Conservation (phyloP, 306 rosid species). For the Gastrolobium villosum region DNA sequence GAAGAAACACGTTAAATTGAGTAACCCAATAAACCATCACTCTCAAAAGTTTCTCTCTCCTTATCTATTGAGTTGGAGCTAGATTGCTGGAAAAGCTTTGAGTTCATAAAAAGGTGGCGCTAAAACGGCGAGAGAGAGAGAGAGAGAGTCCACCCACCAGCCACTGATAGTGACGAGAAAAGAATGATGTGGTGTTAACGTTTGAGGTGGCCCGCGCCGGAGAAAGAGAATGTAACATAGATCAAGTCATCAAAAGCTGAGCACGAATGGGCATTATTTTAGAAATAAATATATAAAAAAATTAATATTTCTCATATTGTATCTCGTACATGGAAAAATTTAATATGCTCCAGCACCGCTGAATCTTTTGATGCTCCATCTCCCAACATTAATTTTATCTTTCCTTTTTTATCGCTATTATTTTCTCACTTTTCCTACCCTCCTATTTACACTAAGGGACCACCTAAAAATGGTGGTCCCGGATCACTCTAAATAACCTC, state of each 20-base stretch:
- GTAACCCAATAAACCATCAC: constrained; percentile 51
- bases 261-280: constrained; percentile 51
- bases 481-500: too few species aligned
- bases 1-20: neutral
- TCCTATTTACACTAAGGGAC: too few species aligned
- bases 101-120: constrained; percentile 71
- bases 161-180: constrained; percentile 73
- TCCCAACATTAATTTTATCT: too few species aligned
- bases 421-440: too few species aligned
- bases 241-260: constrained; percentile 52
- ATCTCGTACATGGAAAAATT: too few species aligned
- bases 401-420: too few species aligned
- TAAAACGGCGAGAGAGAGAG: constrained; percentile 58
- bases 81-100: constrained; percentile 87
- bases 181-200: constrained; percentile 45
- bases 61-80: constrained; percentile 72
- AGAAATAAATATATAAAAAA: neutral
- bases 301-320: too few species aligned
- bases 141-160: constrained; percentile 71
- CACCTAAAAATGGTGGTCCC: too few species aligned
- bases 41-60: constrained; percentile 62
- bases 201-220: constrained; percentile 44
- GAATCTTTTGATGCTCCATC: too few species aligned
- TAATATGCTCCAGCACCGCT: too few species aligned
- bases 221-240: constrained; percentile 17